Evolutionary conservation across 2,329 filamentous ascomycete genomes (phyloP), one percentile per base, ranked within the genome.

Genomic region (Zymoseptoria tritici): DNA sequence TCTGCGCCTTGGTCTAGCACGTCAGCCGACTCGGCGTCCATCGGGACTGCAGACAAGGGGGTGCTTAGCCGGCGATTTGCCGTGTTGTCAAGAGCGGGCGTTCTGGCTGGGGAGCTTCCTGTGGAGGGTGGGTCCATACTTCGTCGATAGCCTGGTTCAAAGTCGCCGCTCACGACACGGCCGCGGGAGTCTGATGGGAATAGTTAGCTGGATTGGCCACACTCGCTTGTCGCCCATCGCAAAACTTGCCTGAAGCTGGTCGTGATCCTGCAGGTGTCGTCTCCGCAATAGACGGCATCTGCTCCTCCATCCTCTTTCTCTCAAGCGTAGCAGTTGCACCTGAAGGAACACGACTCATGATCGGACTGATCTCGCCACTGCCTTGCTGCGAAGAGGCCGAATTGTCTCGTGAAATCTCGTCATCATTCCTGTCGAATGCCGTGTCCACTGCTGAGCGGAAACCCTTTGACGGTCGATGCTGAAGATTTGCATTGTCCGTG

Each of bases 361-460:
- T 88, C 1, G 86, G 86, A 68, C 85, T 87, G 62, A 88, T 84
- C 16, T 59, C 64, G 9, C 57, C 62, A 19, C 54, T 58, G 26
- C 55, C 60, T 11, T 58, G 52, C 20, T 54, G 60, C 21, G 68
- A 70, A 7, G 36, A 46, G 42, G 69, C 66, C 9, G 70, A 70
- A 57, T 76, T 77, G n/a, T 72, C 74, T 57, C 74, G 73, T 42
- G 81, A 81, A 50, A 79, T 80, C 2, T 81, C 80, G 46, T 83
- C 82, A 62, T 84, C 80, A 24, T 74, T 77, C 52, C 80, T 77
- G 67, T 87, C 84, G 67, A 88, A 88, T 16, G 85, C 85, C 69
- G 86, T 82, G 65, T 87, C 78, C 3, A 88, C 85, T 13, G 83
- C 81, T 13, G 67, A 68, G 22, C 74, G 75, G 67, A 84, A 84